Evolutionary conservation across 495 filamentous ascomycete genomes (phyloP).

Genomic region (Xanthoparmelia taractica): DNA sequence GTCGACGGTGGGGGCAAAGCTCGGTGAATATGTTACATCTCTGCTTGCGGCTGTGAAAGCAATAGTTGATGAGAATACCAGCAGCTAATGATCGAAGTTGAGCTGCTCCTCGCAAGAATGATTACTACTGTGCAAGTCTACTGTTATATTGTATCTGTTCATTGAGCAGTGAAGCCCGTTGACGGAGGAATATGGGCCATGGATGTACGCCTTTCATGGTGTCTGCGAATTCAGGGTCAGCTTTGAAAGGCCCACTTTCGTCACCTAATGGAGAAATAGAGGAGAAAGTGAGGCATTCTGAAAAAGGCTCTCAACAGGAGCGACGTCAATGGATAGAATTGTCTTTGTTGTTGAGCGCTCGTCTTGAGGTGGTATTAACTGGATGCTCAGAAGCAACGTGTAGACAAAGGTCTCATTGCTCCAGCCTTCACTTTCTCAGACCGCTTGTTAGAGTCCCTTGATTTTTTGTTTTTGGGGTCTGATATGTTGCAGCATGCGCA

Average conservation of each 20-base stretch:
- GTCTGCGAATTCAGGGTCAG: accelerated
- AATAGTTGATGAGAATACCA: background rate
- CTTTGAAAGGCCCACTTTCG: background rate
- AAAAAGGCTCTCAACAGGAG: too few relatives aligned
- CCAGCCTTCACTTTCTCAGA: too few relatives aligned
- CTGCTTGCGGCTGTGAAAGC: background rate
- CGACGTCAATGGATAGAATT: too few relatives aligned
- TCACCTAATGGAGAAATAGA: background rate
- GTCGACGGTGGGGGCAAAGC: background rate
- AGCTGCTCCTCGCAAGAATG: background rate
- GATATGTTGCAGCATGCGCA: too few relatives aligned
- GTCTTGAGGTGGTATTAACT: too few relatives aligned
- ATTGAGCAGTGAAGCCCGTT: background rate
- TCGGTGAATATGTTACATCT: background rate
- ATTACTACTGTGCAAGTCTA: background rate
- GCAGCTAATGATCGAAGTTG: background rate
- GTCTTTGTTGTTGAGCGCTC: too few relatives aligned
- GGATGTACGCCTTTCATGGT: background rate
- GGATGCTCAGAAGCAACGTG: too few relatives aligned
- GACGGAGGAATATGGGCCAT: background rate
- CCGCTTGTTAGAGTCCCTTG: too few relatives aligned
- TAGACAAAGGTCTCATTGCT: too few relatives aligned
- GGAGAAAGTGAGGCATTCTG: too few relatives aligned
- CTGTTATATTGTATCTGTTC: too few relatives aligned
- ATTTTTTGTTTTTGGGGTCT: too few relatives aligned